Conservation (phyloP, 805 yeast genomes). For the Metschnikowia borealis region DNA sequence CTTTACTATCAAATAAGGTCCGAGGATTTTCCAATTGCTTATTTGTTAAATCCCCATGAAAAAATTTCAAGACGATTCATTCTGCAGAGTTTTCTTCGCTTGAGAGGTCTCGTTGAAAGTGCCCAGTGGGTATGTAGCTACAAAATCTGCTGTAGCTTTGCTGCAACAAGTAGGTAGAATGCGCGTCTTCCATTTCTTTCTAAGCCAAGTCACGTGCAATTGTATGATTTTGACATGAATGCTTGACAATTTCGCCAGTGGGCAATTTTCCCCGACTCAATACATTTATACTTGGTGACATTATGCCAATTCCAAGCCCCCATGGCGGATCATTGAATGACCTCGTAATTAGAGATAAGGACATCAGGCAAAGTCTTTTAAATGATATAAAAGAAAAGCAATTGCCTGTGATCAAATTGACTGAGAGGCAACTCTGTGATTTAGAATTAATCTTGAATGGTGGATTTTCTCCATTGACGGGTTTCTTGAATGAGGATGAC, state of each 20-base stretch:
- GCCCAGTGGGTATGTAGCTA: neutral
- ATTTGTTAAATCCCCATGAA: no score
- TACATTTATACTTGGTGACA: neutral
- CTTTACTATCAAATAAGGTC: neutral
- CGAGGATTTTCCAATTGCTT: no score
- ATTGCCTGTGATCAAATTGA: slow-evolving; percentile 50
- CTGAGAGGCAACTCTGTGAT: slow-evolving; percentile 91
- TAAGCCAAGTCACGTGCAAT: slow-evolving; percentile 3
- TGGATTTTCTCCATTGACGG: slow-evolving; percentile 83
- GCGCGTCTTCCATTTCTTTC: slow-evolving; percentile 3
- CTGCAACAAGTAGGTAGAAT: neutral
- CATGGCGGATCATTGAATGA: slow-evolving; percentile 93
- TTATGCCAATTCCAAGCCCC: slow-evolving; percentile 64
- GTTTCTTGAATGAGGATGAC: slow-evolving; percentile 63
- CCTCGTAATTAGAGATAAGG: slow-evolving; percentile 74
- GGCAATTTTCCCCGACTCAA: neutral
- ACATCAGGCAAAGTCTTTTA: slow-evolving; percentile 51
- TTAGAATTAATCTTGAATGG: slow-evolving; percentile 88
- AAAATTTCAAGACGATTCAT: neutral
- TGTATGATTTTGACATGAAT: slow-evolving; percentile 2
- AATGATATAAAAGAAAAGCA: slow-evolving; percentile 47
- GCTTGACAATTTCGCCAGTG: neutral
- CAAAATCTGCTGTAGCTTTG: neutral
- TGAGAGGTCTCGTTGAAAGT: neutral
- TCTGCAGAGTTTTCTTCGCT: neutral